Conservation (phyloP, 768 basidiomycete genomes). For the Tephrocybe sp. region DNA sequence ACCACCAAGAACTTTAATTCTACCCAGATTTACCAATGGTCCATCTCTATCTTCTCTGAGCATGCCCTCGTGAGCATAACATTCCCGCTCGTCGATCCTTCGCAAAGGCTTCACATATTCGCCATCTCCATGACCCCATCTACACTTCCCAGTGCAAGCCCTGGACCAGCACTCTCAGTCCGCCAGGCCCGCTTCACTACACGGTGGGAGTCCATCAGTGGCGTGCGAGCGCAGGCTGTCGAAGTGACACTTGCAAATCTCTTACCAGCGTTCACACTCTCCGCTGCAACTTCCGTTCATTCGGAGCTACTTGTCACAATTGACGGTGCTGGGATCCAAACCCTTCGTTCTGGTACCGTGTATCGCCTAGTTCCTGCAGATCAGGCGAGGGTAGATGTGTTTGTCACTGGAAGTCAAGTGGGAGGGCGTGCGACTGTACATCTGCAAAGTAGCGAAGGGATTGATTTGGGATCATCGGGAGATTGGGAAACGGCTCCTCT, state of each 20-base stretch:
- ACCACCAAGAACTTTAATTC: constrained; percentile 37
- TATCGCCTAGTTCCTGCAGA: constrained; percentile 48
- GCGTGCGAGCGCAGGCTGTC: constrained; percentile 41
- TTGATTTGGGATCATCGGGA: constrained; percentile 28
- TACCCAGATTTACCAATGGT: constrained; percentile 43
- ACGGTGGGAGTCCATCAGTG: constrained; percentile 40
- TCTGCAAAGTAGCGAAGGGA: constrained; percentile 32
- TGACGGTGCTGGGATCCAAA: constrained; percentile 35
- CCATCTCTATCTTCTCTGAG: constrained; percentile 39
- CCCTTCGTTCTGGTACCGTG: constrained; percentile 37
- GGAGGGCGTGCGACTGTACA: constrained; percentile 27
- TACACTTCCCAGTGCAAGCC: constrained; percentile 2
- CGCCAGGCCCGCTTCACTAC: constrained; percentile 42
- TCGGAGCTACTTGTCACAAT: constrained; percentile 34
- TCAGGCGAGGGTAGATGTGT: constrained; percentile 47
- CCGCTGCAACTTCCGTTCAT: constrained; percentile 27
- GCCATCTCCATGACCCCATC: constrained; percentile 40
- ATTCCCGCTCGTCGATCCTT: constrained; percentile 30
- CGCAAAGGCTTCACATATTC: constrained; percentile 42
- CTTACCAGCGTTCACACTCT: constrained; percentile 30
- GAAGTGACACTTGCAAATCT: constrained; percentile 53
- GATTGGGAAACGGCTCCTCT: constrained; percentile 38
- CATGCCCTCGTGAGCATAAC: constrained; percentile 38
- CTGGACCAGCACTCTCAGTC: constrained; percentile 31
- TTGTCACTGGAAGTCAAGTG: constrained; percentile 33